Evolutionary conservation across 306 rosid genomes (phyloP).

Genomic region (Cucurbita maxima): DNA sequence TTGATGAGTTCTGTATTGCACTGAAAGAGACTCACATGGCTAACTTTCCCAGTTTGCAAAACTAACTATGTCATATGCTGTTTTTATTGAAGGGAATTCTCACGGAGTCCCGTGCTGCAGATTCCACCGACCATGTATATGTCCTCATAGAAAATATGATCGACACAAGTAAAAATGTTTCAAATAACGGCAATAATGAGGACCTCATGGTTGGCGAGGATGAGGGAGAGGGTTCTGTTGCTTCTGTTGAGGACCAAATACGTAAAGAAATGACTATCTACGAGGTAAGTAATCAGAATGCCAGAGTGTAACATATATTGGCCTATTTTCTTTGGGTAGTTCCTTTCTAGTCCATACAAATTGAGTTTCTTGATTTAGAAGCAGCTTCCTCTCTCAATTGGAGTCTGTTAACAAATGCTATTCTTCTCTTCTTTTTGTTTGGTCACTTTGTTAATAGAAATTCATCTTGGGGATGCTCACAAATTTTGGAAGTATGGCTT

Average conservation of each 20-base stretch:
- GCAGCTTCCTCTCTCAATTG: background rate
- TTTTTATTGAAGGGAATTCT: conserved; percentile 46
- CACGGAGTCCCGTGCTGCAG: conserved; percentile 43
- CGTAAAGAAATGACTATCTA: conserved; percentile 83
- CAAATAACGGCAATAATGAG: conserved; percentile 36
- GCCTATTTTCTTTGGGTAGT: background rate
- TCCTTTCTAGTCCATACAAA: background rate
- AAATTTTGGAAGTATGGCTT: conserved; percentile 82
- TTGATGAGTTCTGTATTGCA: background rate
- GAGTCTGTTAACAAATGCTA: background rate
- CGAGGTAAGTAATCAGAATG: conserved; percentile 37
- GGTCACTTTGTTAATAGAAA: conserved; percentile 36
- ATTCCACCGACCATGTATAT: conserved; percentile 42
- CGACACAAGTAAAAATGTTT: conserved; percentile 51
- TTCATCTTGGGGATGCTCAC: conserved; percentile 94
- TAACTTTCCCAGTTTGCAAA: background rate
- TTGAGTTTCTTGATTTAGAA: background rate
- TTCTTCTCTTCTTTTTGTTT: background rate
- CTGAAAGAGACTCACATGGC: background rate
- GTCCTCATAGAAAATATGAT: conserved; percentile 47
- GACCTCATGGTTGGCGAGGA: conserved; percentile 77
- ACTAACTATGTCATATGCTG: background rate
- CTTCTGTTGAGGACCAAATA: conserved; percentile 75
- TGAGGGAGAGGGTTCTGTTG: conserved; percentile 69
- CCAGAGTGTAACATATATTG: background rate